Evolutionary conservation across 78 protist genomes (phyloP), one percentile per base, ranked within the genome.

Genomic region (Guillardia theta): DNA sequence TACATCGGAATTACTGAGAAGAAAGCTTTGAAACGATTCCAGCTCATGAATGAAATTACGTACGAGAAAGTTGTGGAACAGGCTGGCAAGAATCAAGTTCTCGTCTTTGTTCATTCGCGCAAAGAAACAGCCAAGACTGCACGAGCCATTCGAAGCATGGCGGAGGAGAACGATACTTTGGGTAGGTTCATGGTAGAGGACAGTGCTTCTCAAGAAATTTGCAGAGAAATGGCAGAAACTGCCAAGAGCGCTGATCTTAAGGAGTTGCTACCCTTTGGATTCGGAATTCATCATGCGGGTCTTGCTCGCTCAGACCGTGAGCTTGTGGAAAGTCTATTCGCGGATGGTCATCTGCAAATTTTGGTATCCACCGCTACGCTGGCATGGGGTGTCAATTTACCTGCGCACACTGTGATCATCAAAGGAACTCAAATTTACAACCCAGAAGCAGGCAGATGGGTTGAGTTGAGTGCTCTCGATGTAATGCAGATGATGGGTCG

Each of bases 401-500:
- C 99, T 1, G 99, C 99, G 4, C 99, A 99, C 94, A 76, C 98
- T 18, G 99, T 99, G 87, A 95, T 99, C 48, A 94, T 99, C 80
- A 99, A 99, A 93, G 90, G 95, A 18, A 93, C 95, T 19, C 97
- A 96, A 90, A 96, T 94, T 94, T 96, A 87, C 58, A 98, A 98
- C 94, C 97, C 98, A 2, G 83, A 70, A 22, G 95, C 94, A 54
- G 30, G 80, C 19, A 78, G 95, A n/a, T 99, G 97, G 95, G 98
- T 97, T 9, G 99, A 98, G 95, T 96, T 94, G 47, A 96, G 98
- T 27, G 94, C 98, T n/a, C 97, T 99, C 18, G 99, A 99, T 62
- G 98, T 99, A 33, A 96, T 99, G 62, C 99, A 99, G 96, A 99
- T 99, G 99, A 98, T 98, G 96, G 99, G 99, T 22, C 97, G 99